These are phyloP conservation scores for Ramaria rubella DNA, from an alignment of 768 basidiomycete species.

Conservation along the genomic window DNA sequence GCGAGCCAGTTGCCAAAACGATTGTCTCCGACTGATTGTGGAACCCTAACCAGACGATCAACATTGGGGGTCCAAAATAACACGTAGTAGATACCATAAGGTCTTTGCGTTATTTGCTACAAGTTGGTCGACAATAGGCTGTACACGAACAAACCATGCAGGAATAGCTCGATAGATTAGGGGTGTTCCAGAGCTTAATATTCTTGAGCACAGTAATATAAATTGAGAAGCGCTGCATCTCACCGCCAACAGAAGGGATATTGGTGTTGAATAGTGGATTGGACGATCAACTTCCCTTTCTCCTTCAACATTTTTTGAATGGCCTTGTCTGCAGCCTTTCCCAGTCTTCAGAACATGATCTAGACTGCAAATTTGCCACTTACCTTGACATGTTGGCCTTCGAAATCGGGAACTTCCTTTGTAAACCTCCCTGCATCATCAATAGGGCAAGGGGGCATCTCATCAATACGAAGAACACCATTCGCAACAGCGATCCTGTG, in stretches of 20 bases:
- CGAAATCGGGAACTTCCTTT: slow-evolving; percentile 82
- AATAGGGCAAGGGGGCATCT: slow-evolving; percentile 94
- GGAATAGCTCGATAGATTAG: slow-evolving; percentile 95
- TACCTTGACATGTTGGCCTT: slow-evolving; percentile 86
- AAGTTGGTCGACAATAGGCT: slow-evolving; percentile 76
- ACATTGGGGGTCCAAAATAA: not conserved
- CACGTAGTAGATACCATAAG: slow-evolving; percentile 53
- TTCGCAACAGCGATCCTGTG: slow-evolving; percentile 85
- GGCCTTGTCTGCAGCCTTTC: slow-evolving; percentile 83
- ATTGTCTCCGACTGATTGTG: slow-evolving; percentile 81
- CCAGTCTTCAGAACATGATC: not conserved
- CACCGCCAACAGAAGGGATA: slow-evolving; percentile 99
- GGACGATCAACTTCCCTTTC: slow-evolving; percentile 81
- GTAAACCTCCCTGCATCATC: slow-evolving; percentile 89
- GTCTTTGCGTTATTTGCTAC: slow-evolving; percentile 88
- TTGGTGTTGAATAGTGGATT: slow-evolving; percentile 79
- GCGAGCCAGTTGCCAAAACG: slow-evolving; percentile 97
- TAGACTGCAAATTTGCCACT: slow-evolving; percentile 13
- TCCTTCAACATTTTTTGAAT: slow-evolving; percentile 88
- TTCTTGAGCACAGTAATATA: not conserved
- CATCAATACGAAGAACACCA: slow-evolving; percentile 76
- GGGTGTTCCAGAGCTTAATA: slow-evolving; percentile 79
- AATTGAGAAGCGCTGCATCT: slow-evolving; percentile 6
- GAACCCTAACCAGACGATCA: slow-evolving; percentile 58
- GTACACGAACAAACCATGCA: slow-evolving; percentile 91